Evolutionary conservation across 371 early-diverging fungal species (phyloP), one percentile per base, ranked within the genome.

Genomic region (Batrachochytrium dendrobatidis): DNA sequence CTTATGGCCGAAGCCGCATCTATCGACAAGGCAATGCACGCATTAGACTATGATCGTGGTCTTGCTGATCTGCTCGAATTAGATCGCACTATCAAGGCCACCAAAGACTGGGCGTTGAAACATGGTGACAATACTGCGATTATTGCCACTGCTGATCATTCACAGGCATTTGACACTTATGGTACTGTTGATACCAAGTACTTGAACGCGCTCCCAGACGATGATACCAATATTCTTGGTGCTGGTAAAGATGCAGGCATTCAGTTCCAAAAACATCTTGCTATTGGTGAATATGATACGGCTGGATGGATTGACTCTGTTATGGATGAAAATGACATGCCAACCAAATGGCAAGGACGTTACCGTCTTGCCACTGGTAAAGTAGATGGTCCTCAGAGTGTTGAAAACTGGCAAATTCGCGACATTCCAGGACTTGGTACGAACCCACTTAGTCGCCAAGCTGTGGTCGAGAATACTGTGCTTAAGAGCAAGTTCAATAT

Each of bases 1-100:
- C 66, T 86, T 64, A 82, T 87, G 86, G 79, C 81, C 53, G 88
- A 87, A 71, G 88, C 84, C 53, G 88, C 86, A 46, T 81, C 83
- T 30, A 76, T 86, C 55, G 88, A 87, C 72, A 86, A 86, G 70
- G 66, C 74, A 70, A 77, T 86, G 70, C 86, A 87, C 63, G 73
- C 80, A n/a, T 61, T 86, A 50, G 86, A 87, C 71, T 87, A 79
- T 59, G 76, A 84, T 58, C 83, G 48, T 17, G 48, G 48, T 46
- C 48, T 46, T 6, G 4, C 48, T 28, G 48, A 46, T 4, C 69
- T 86, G 7, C 71, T 87, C 55, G 88, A 88, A 67, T 64, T 86
- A 52, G 88, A 88, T 70, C 79, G 76, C 32, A 80, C 86, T 50
- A 65, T 88, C 49, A 54, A 53, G 3, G n/a, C 28, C 10, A 28